These are phyloP conservation scores for Phialocephala subalpina DNA, from an alignment of 2,329 filamentous ascomycete genomes.

Conservation along the genomic window DNA sequence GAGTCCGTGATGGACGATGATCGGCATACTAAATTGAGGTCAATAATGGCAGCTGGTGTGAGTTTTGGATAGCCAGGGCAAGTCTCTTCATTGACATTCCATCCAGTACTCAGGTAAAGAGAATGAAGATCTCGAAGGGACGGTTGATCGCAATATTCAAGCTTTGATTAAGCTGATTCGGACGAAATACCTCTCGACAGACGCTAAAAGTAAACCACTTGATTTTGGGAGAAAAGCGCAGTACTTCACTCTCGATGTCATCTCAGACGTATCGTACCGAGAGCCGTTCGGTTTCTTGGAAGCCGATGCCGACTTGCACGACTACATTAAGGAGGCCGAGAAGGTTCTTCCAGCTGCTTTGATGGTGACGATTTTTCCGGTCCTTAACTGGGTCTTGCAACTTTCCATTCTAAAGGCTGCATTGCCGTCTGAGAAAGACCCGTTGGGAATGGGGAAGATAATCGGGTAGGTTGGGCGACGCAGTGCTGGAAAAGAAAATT, in stretches of 20 bases:
- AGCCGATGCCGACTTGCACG: conserved; percentile 55
- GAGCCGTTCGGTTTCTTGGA: conserved; percentile 57
- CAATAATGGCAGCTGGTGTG: conserved; percentile 60
- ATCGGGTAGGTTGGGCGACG: conserved; percentile 50
- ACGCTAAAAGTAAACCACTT: conserved; percentile 47
- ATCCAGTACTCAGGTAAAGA: conserved; percentile 59
- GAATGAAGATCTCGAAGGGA: conserved; percentile 55
- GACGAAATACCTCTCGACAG: conserved; percentile 47
- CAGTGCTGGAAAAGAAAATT: no score
- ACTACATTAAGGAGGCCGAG: conserved; percentile 49
- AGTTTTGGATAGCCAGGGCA: conserved; percentile 20
- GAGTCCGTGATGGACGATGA: conserved; percentile 58
- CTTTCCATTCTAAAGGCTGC: conserved; percentile 17
- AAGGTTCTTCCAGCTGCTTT: conserved; percentile 19
- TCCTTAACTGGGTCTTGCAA: conserved; percentile 16
- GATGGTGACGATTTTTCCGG: conserved; percentile 22
- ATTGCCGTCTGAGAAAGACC: conserved; percentile 37
- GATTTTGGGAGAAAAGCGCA: conserved; percentile 61
- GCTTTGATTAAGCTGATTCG: conserved; percentile 27
- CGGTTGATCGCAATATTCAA: conserved; percentile 50
- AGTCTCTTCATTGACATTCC: neutral
- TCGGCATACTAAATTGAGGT: conserved; percentile 51
- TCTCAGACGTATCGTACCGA: conserved; percentile 61
- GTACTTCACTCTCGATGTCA: conserved; percentile 63
- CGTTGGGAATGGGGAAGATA: conserved; percentile 50